phyloP scores from a whole-genome alignment of 495 filamentous ascomycete species.

The Xylaria nigripes region DNA sequence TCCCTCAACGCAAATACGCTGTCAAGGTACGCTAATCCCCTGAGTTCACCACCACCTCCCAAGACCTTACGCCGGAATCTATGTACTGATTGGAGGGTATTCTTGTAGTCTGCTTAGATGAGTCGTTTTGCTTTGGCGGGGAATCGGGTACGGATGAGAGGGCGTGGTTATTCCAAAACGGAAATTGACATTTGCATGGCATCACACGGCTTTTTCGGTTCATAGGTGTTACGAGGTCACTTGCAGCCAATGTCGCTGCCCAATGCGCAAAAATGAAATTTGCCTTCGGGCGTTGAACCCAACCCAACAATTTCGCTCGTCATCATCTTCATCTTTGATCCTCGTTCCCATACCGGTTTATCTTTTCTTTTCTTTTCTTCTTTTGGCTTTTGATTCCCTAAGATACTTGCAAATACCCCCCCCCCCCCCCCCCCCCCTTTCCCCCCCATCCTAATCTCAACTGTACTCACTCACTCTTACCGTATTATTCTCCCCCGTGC shows the following conservation, averaged over 20 bases:
- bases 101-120: slow-evolving; percentile 22
- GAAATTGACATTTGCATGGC: slow-evolving; percentile 32
- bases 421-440: too few relatives aligned
- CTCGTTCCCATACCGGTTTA: not conserved
- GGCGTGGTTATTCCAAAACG: slow-evolving; percentile 30
- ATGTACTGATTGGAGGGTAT: not conserved
- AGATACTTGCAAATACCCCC: too few relatives aligned
- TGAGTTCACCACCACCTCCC: too few relatives aligned
- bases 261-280: slow-evolving; percentile 23
- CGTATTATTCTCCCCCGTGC: too few relatives aligned
- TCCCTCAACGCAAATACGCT: slow-evolving; percentile 96
- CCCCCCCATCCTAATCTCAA: too few relatives aligned
- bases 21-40: slow-evolving; percentile 66
- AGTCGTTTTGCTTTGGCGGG: slow-evolving; percentile 14
- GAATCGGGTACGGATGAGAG: slow-evolving; percentile 12
- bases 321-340: not conserved
- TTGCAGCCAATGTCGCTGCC: slow-evolving; percentile 30
- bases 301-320: not conserved
- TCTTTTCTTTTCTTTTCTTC: too few relatives aligned
- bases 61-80: not conserved
- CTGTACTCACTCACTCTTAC: too few relatives aligned
- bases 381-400: too few relatives aligned
- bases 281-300: slow-evolving; percentile 24
- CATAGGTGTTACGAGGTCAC: slow-evolving; percentile 32
- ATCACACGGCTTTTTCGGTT: slow-evolving; percentile 34